Evolutionary conservation across 2,329 filamentous ascomycete species (phyloP).

Genomic region (Cladorrhinum sp.): DNA sequence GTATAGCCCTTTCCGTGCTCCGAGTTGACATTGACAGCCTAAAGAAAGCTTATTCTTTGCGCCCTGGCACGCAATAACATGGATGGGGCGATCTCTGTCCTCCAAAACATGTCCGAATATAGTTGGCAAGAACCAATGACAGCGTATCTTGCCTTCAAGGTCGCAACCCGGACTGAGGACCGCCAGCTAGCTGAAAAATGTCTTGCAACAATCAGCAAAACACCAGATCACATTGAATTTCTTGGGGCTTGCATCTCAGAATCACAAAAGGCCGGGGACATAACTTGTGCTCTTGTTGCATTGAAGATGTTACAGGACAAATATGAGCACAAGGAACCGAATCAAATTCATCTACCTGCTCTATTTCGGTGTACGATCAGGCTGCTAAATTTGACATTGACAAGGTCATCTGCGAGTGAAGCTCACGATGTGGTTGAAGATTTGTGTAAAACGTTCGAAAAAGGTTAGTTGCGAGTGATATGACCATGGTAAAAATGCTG

Average conservation of each 20-base stretch:
- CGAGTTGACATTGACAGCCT: constrained; percentile 22
- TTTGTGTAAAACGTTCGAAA: constrained; percentile 22
- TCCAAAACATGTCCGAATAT: constrained; percentile 56
- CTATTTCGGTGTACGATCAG: constrained; percentile 61
- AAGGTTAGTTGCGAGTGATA: constrained; percentile 2
- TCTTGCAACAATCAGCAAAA: constrained; percentile 57
- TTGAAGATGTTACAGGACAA: constrained; percentile 60
- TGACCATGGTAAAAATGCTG: constrained; percentile 23
- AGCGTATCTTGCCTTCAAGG: constrained; percentile 72
- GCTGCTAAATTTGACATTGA: constrained; percentile 44
- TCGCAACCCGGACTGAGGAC: constrained; percentile 60
- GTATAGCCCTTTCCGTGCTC: background rate
- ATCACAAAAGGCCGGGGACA: constrained; percentile 64
- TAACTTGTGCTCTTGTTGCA: constrained; percentile 54
- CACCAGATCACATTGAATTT: constrained; percentile 55
- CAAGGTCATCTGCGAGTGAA: constrained; percentile 28
- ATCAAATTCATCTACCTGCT: constrained; percentile 57
- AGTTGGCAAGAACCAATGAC: constrained; percentile 63
- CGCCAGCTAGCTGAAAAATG: constrained; percentile 59
- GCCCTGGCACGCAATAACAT: constrained; percentile 58
- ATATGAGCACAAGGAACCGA: constrained; percentile 45
- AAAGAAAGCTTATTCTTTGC: constrained; percentile 71
- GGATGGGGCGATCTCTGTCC: constrained; percentile 51
- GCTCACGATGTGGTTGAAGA: constrained; percentile 11
- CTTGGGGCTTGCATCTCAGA: constrained; percentile 80